phyloP scores from a whole-genome alignment of 805 yeast genomes.

The Cyberlindnera americana region DNA sequence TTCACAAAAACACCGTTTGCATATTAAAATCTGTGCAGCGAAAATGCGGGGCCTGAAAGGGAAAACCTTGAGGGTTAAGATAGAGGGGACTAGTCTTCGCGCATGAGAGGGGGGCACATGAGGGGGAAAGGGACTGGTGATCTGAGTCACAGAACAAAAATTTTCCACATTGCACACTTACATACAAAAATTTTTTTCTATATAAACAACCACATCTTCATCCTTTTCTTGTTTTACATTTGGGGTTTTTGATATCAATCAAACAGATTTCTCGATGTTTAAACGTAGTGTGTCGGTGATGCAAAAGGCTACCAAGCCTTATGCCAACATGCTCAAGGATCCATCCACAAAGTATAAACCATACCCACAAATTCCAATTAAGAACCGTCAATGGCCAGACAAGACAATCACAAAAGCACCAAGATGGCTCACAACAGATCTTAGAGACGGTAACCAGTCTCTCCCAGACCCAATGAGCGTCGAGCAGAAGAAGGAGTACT shows the following conservation, averaged over 20 bases:
- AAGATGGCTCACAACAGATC: conserved; percentile 76
- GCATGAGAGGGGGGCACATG: no score
- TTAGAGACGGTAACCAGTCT: conserved; percentile 80
- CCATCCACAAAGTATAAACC: conserved; percentile 63
- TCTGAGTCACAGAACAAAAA: conserved; percentile 1
- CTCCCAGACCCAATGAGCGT: conserved; percentile 81
- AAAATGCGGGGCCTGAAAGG: no score
- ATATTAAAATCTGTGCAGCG: no score
- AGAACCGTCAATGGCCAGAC: conserved; percentile 70
- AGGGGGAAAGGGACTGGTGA: neutral
- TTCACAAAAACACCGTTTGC: no score
- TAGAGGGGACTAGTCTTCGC: neutral
- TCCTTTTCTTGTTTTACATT: neutral
- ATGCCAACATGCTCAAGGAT: conserved; percentile 59
- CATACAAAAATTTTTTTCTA: neutral
- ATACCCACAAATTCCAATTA: conserved; percentile 50
- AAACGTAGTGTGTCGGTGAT: conserved; percentile 18
- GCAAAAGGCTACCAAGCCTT: conserved; percentile 31
- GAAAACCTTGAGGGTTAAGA: no score
- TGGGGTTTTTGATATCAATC: no score
- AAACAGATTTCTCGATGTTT: conserved; percentile 23
- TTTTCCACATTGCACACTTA: neutral
- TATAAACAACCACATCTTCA: neutral
- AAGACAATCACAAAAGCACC: conserved; percentile 67
- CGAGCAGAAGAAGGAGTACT: conserved; percentile 68